These are phyloP conservation scores for Podaxis carcinomalis DNA, from an alignment of 768 basidiomycete genomes.

Conservation along the genomic window DNA sequence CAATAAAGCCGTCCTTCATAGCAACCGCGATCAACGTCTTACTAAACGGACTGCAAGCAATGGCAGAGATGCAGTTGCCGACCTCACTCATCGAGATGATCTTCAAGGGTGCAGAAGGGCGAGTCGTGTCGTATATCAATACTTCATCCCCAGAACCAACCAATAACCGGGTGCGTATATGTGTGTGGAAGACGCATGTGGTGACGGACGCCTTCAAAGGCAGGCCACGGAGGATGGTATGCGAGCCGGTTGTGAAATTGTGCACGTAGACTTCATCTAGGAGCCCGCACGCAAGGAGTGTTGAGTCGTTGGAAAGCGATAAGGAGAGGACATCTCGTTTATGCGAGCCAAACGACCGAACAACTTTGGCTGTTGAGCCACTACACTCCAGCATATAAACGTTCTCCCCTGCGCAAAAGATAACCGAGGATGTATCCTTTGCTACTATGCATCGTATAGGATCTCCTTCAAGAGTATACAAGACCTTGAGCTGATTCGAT, in stretches of 20 bases:
- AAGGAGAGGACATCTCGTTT: constrained; percentile 45
- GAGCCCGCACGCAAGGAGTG: constrained; percentile 55
- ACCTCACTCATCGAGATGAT: constrained; percentile 42
- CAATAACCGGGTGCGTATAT: constrained; percentile 56
- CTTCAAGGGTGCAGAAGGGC: constrained; percentile 53
- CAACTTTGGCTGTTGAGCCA: constrained; percentile 31
- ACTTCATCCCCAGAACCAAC: constrained; percentile 50
- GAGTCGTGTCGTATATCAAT: constrained; percentile 58
- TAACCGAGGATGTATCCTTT: constrained; percentile 36
- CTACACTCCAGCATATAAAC: constrained; percentile 48
- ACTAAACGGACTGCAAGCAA: constrained; percentile 72
- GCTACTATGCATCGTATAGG: constrained; percentile 27
- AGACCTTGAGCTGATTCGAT: constrained; percentile 37
- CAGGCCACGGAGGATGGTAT: constrained; percentile 52
- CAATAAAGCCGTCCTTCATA: constrained; percentile 49
- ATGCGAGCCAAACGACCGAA: constrained; percentile 50
- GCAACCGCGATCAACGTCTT: constrained; percentile 64
- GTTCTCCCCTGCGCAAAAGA: constrained; percentile 42
- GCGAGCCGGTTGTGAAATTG: constrained; percentile 50
- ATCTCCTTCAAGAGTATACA: constrained; percentile 32
- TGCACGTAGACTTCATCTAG: constrained; percentile 51
- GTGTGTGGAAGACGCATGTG: constrained; percentile 58
- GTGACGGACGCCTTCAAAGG: constrained; percentile 33
- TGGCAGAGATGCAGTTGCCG: constrained; percentile 45
- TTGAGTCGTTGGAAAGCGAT: constrained; percentile 54